Base-by-base conservation (phyloP, 768 basidiomycete genomes). In the Tephrocybe sp. region DNA sequence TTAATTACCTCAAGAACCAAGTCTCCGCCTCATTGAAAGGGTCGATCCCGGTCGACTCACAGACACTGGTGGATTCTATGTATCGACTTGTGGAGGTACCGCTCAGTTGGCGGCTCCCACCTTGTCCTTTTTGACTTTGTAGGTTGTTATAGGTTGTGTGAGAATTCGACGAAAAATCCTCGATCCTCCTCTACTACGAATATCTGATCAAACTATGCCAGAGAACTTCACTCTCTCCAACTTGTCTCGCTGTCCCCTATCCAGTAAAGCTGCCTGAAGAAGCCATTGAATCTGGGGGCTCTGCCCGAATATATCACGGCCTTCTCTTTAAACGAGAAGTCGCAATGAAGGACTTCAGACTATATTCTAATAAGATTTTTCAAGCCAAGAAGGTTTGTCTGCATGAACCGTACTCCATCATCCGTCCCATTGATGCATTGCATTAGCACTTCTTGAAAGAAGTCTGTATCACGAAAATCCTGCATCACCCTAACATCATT, bases 401-500 rank as follows among this genome's bases (percentile, higher is more conserved):
- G 30, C 30, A n/a, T n/a, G 25, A 30, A 47, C 32, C 21, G 25
- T 41, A 19, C 27, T 5, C 18, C 25, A 37, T 30, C 16, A 4
- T 15, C 30, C 11, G 8, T 9, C 22, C 11, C 13, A 13, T 27
- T 24, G 9, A 2, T 32, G n/a, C n/a, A n/a, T n/a, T n/a, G n/a
- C n/a, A n/a, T 11, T 22, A 62, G 59, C 51, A 43, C 2, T 53
- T 62, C 38, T 34, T 62, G 12, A 56, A 53, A 22, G 63, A 64
- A 36, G 58, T 61, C 11, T 44, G 56, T 15, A 58, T 60, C 18
- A 55, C 58, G 32, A 60, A 54, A 15, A 51, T 59, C 5, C 47
- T 62, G 19, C 30, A 40, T 35, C 61, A 61, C 43, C 59, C 63
- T 7, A 60, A 60, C 24, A 40, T 63, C 27, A 49, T 64, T 16